phyloP scores from a whole-genome alignment of 805 yeast genomes.

The Metschnikowia lunata region DNA sequence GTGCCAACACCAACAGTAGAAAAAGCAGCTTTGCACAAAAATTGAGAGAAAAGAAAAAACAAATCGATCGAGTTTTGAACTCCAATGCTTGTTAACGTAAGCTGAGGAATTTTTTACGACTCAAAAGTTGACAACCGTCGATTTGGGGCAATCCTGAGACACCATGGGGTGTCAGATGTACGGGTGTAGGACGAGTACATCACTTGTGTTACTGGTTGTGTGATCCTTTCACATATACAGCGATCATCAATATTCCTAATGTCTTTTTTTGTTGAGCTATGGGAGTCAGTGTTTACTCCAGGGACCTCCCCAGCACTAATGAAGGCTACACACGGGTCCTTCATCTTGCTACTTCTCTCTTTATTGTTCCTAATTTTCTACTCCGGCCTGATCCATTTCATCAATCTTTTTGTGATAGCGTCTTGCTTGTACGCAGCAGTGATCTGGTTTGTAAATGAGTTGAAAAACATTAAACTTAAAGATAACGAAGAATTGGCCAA shows the following conservation, averaged over 20 bases:
- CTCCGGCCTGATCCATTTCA: slow-evolving; percentile 64
- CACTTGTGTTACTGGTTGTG: too few relatives aligned
- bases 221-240: too few relatives aligned
- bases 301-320: slow-evolving; percentile 88
- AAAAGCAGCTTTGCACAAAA: too few relatives aligned
- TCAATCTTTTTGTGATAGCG: slow-evolving; percentile 54
- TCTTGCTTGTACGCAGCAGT: slow-evolving; percentile 69
- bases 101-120: too few relatives aligned
- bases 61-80: too few relatives aligned
- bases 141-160: too few relatives aligned
- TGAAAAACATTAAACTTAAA: slow-evolving; percentile 46
- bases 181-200: too few relatives aligned
- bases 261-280: slow-evolving; percentile 59
- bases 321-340: slow-evolving; percentile 85
- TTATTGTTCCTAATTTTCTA: slow-evolving; percentile 55
- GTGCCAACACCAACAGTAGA: too few relatives aligned
- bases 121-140: too few relatives aligned
- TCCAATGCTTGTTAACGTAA: too few relatives aligned
- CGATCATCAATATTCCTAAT: slow-evolving; percentile 12
- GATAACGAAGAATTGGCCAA: slow-evolving; percentile 37
- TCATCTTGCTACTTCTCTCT: slow-evolving; percentile 56
- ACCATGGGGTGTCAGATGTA: too few relatives aligned
- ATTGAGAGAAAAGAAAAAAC: too few relatives aligned
- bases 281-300: slow-evolving; percentile 90
- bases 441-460: slow-evolving; percentile 82